phyloP scores from a whole-genome alignment of 768 basidiomycete genomes.

The Tylopilus plumbeoviolaceoides region DNA sequence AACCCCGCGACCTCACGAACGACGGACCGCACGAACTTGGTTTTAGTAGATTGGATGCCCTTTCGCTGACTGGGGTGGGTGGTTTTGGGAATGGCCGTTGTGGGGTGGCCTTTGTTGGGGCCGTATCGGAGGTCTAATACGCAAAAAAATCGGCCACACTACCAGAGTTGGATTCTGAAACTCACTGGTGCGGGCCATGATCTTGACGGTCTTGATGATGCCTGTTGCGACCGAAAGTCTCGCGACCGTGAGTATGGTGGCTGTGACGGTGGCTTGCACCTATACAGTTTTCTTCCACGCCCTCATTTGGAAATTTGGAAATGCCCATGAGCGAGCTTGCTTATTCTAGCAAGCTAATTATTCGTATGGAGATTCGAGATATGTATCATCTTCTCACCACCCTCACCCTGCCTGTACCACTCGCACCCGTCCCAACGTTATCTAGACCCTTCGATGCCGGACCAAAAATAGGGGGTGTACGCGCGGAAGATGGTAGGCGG shows the following conservation, averaged over 20 bases:
- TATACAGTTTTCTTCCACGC: slow-evolving; percentile 49
- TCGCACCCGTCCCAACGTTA: slow-evolving; percentile 23
- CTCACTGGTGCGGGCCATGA: slow-evolving; percentile 79
- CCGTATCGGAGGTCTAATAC: slow-evolving; percentile 76
- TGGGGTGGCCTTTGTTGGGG: slow-evolving; percentile 84
- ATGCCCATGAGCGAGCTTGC: slow-evolving; percentile 8
- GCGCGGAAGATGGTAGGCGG: slow-evolving; percentile 40
- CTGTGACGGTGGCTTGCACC: slow-evolving; percentile 49
- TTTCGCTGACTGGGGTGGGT: slow-evolving; percentile 87
- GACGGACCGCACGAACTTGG: slow-evolving; percentile 89
- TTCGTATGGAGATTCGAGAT: slow-evolving; percentile 9
- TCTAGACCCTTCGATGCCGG: slow-evolving; percentile 45
- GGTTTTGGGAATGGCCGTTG: slow-evolving; percentile 74
- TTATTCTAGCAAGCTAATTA: slow-evolving; percentile 8
- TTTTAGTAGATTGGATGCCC: slow-evolving; percentile 85
- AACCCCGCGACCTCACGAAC: slow-evolving; percentile 97
- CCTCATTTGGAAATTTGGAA: not conserved
- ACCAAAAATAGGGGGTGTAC: slow-evolving; percentile 50
- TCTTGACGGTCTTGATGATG: slow-evolving; percentile 51
- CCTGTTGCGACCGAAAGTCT: slow-evolving; percentile 8
- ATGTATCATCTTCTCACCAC: slow-evolving; percentile 42
- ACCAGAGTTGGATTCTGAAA: slow-evolving; percentile 8
- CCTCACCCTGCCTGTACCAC: slow-evolving; percentile 44
- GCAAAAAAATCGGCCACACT: slow-evolving; percentile 8
- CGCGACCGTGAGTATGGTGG: slow-evolving; percentile 34